These are phyloP conservation scores for Maudiozyma barnettii DNA, from an alignment of 805 yeast genomes.

Conservation along the genomic window DNA sequence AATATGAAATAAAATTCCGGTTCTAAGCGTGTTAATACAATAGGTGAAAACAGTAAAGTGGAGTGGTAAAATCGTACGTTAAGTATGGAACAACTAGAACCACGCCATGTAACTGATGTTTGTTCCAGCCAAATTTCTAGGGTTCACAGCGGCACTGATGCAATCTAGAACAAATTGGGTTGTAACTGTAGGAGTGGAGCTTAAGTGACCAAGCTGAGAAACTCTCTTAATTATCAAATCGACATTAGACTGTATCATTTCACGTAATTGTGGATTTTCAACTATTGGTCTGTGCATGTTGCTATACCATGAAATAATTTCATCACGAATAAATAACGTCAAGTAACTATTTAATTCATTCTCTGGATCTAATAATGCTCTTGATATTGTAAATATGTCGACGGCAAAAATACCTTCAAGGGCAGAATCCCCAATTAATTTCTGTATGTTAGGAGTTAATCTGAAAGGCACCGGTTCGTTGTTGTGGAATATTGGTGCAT, in stretches of 20 bases:
- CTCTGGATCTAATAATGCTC: constrained; percentile 84
- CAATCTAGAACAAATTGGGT: constrained; percentile 86
- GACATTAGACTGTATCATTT: constrained; percentile 79
- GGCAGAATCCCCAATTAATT: constrained; percentile 87
- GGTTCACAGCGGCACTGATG: constrained; percentile 90
- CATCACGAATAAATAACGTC: constrained; percentile 93
- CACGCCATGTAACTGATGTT: constrained; percentile 96
- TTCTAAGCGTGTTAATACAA: neutral
- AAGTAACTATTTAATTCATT: constrained; percentile 84
- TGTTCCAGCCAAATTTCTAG: constrained; percentile 82
- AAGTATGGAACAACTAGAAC: constrained; percentile 33
- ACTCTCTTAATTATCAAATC: constrained; percentile 76
- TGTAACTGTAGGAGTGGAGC: constrained; percentile 49
- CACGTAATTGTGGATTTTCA: constrained; percentile 74
- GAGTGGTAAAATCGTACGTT: too few relatives aligned
- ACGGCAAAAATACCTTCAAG: constrained; percentile 87
- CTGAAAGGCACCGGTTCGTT: constrained; percentile 94
- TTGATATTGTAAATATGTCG: constrained; percentile 73
- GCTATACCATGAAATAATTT: constrained; percentile 87
- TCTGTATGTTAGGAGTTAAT: constrained; percentile 90
- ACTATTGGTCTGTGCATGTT: constrained; percentile 77
- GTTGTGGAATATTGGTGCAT: constrained; percentile 76
- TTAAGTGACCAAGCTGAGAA: constrained; percentile 59
- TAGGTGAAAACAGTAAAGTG: too few relatives aligned
- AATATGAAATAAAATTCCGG: neutral